Percentiles rank a stretch among this genome's conserved stretches.
phyloP scores from a whole-genome alignment of 257 asterid species.

The Ballota nigra region DNA sequence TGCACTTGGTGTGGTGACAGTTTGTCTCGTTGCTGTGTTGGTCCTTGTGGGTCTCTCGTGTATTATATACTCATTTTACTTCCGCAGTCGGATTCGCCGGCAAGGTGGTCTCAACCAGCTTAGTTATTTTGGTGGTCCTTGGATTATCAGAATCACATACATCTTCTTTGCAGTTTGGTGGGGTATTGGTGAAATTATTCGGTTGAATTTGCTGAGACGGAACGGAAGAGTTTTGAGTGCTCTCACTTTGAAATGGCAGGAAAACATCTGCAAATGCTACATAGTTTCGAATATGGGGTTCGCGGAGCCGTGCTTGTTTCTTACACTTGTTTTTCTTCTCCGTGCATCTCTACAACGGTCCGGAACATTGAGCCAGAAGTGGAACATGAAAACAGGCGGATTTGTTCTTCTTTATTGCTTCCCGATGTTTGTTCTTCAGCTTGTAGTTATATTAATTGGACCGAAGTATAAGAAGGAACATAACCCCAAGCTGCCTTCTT shows the following conservation, averaged over 20 bases:
- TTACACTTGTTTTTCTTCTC: conserved; percentile 74
- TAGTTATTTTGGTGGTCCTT: conserved; percentile 85
- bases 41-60: conserved; percentile 70
- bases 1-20: conserved; percentile 95
- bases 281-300: conserved; percentile 90
- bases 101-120: conserved; percentile 62
- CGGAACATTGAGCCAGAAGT: conserved; percentile 57
- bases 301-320: conserved; percentile 84
- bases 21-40: conserved; percentile 67
- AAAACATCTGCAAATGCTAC: conserved; percentile 82
- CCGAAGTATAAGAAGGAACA: conserved; percentile 44
- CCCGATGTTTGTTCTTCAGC: conserved; percentile 78
- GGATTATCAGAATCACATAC: conserved; percentile 70
- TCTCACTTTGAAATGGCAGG: conserved; percentile 66
- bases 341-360: conserved; percentile 85
- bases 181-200: conserved; percentile 83
- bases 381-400: conserved; percentile 77
- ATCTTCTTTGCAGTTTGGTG: conserved; percentile 75
- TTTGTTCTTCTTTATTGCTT: conserved; percentile 66
- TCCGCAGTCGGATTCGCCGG: conserved; percentile 56
- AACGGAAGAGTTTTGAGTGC: conserved; percentile 66
- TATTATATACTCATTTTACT: conserved; percentile 60
- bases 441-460: conserved; percentile 57
- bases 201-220: conserved; percentile 61
- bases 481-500: conserved; percentile 51